These are phyloP conservation scores for Quercus lobata DNA, from an alignment of 331 rosid species.

Conservation along the genomic window DNA sequence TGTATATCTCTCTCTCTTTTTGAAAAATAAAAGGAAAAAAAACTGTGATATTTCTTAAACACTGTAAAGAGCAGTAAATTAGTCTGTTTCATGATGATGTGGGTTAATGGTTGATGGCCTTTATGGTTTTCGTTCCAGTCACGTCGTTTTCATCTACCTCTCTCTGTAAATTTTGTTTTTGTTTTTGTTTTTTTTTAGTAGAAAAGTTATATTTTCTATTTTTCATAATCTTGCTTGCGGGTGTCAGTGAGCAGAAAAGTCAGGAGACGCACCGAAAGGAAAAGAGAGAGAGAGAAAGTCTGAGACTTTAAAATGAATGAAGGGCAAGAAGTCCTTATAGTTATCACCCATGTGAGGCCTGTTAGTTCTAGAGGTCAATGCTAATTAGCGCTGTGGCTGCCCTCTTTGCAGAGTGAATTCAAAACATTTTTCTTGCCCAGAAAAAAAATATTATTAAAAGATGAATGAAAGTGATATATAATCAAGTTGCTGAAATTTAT, in stretches of 20 bases:
- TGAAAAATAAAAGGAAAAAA: background rate
- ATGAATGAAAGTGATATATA: background rate
- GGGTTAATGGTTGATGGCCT: conserved; percentile 47
- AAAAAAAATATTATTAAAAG: background rate
- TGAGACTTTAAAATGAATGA: conserved; percentile 30
- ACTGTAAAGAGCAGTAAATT: conserved; percentile 26
- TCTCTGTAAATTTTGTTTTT: conserved; percentile 11
- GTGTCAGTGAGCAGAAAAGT: conserved; percentile 70
- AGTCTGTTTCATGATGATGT: conserved; percentile 22
- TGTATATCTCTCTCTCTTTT: conserved; percentile 13
- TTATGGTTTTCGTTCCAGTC: conserved; percentile 86
- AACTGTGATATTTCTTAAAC: conserved; percentile 13
- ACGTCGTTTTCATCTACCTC: conserved; percentile 58
- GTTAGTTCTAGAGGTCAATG: conserved; percentile 25
- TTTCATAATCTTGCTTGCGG: conserved; percentile 68
- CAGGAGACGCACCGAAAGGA: conserved; percentile 40
- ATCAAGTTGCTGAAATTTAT: background rate
- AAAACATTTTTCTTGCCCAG: conserved; percentile 7
- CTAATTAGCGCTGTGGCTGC: background rate
- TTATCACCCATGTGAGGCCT: conserved; percentile 53
- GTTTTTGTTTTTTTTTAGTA: conserved; percentile 12
- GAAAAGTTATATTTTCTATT: conserved; percentile 39
- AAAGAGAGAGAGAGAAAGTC: conserved; percentile 36
- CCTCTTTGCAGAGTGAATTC: conserved; percentile 7
- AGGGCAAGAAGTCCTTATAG: conserved; percentile 10